phyloP scores from a whole-genome alignment of 352 stramenopile species.

The Globisporangium yorkense region DNA sequence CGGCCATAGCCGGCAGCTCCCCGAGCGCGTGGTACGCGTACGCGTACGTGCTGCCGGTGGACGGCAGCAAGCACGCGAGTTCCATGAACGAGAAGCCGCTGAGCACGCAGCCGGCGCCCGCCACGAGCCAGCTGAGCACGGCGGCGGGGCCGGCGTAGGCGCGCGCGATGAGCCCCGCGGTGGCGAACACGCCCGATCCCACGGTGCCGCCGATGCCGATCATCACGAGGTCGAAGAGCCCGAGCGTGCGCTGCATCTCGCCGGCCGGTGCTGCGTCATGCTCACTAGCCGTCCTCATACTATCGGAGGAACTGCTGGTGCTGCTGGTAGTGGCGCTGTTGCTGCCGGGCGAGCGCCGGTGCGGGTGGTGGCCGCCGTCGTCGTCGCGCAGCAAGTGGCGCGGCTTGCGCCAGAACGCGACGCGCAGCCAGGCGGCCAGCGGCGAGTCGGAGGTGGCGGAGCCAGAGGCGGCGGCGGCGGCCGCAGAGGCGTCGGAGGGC shows the following conservation, averaged over 20 bases:
- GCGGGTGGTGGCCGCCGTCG: background rate
- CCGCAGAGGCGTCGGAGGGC: too few relatives aligned
- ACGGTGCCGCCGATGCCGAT: slow-evolving; percentile 93
- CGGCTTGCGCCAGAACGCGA: slow-evolving; percentile 78
- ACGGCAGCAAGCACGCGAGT: slow-evolving; percentile 83
- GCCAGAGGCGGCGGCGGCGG: background rate
- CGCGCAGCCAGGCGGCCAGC: slow-evolving; percentile 23
- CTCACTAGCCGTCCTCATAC: slow-evolving; percentile 2
- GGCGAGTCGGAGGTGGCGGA: background rate
- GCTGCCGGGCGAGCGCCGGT: slow-evolving; percentile 13
- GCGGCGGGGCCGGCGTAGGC: slow-evolving; percentile 70
- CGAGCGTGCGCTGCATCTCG: slow-evolving; percentile 60
- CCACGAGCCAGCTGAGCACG: slow-evolving; percentile 81
- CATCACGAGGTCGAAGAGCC: slow-evolving; percentile 90
- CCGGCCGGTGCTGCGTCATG: background rate
- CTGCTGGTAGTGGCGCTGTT: slow-evolving; percentile 4
- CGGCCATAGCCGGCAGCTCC: slow-evolving; percentile 89
- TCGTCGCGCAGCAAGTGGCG: slow-evolving; percentile 31
- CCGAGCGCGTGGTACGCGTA: slow-evolving; percentile 92
- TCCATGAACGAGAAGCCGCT: slow-evolving; percentile 91
- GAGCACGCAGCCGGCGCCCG: slow-evolving; percentile 69
- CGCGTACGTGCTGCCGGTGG: slow-evolving; percentile 88
- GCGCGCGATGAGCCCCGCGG: slow-evolving; percentile 58
- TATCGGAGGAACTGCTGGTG: slow-evolving; percentile 10
- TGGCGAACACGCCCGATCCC: slow-evolving; percentile 91